A percentile compares a stretch with the other conserved stretches of the same genome.
Conservation (phyloP, 768 basidiomycete species). For the Macrolepiota fuliginosa region DNA sequence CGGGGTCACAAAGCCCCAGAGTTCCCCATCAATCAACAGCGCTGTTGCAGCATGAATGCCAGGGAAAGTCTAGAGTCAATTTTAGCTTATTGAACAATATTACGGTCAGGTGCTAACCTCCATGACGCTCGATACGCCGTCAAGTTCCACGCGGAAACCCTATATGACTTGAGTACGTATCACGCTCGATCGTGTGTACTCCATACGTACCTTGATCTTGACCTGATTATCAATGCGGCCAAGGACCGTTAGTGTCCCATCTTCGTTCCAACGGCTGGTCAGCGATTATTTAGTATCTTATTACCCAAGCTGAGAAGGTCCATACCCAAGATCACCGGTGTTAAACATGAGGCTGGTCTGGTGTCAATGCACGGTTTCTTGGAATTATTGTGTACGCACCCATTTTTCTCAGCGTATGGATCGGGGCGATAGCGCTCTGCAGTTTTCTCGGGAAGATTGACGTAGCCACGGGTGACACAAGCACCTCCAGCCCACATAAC, state of each 20-base stretch:
- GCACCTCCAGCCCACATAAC: slow-evolving; percentile 65
- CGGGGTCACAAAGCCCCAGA: slow-evolving; percentile 58
- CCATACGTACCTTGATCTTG: slow-evolving; percentile 48
- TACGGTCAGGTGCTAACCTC: slow-evolving; percentile 32
- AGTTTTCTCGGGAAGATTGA: slow-evolving; percentile 54
- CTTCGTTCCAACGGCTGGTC: slow-evolving; percentile 43
- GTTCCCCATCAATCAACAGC: slow-evolving; percentile 46
- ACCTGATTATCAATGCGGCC: slow-evolving; percentile 64
- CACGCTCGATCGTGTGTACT: neutral
- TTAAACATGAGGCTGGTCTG: slow-evolving; percentile 54
- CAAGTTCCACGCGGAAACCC: slow-evolving; percentile 65
- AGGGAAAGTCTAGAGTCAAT: slow-evolving; percentile 31
- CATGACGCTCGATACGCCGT: slow-evolving; percentile 60
- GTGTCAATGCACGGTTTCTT: neutral
- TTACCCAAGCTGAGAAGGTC: neutral
- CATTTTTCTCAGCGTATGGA: slow-evolving; percentile 42
- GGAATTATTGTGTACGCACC: slow-evolving; percentile 29
- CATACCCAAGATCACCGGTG: slow-evolving; percentile 55
- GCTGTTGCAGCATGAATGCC: slow-evolving; percentile 46
- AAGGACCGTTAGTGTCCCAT: slow-evolving; percentile 55
- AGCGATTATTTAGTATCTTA: neutral
- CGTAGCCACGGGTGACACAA: slow-evolving; percentile 55
- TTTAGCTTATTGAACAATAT: neutral
- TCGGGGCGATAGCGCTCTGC: slow-evolving; percentile 48
- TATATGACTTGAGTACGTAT: slow-evolving; percentile 16